Evolutionary conservation across 163 green algal species (phyloP), one percentile per base, ranked within the genome.

Genomic region (Scenedesmus sp.): DNA sequence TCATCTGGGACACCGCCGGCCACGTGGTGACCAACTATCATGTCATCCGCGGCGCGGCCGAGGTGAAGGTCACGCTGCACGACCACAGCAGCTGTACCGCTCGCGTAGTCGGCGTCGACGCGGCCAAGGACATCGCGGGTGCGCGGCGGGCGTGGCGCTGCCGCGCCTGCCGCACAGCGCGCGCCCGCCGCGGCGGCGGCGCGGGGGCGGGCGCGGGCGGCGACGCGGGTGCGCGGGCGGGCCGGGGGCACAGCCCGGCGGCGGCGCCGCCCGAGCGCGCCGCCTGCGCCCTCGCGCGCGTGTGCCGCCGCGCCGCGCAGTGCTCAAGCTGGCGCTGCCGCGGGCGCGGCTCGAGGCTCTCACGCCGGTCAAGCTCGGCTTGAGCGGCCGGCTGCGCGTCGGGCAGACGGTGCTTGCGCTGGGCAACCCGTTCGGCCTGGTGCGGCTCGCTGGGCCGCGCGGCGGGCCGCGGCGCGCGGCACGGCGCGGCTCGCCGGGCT

Each of bases 381-480:
- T 36, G 58, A 74, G 69, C 18, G 56, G 51, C 66, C 73, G 56
- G 22, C 64, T 92, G 69, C 24, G 66, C 2, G 80, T 94, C 22
- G 89, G 89, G 2, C 88, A 91, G 65, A 72, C n/a, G 2, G 87
- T 91, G 51, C 92, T 86, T 75, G 89, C 85, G 11, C 88, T 96
- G 34, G 89, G 89, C 48, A 93, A 92, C 54, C 84, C 91, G 3
- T 90, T 86, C 36, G 89, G 89, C 13, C 82, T 94, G 29, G 86
- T 91, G n/a, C n/a, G n/a, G n/a, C n/a, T n/a, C n/a, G n/a, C n/a
- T n/a, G n/a, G n/a, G n/a, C n/a, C n/a, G n/a, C n/a, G n/a, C n/a
- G n/a, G n/a, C n/a, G n/a, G n/a, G n/a, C n/a, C n/a, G n/a, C n/a
- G n/a, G n/a, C n/a, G n/a, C n/a, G n/a, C n/a, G n/a, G n/a, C n/a